phyloP scores from a whole-genome alignment of 176 grass and related monocot genomes.

The Avena atlantica region DNA sequence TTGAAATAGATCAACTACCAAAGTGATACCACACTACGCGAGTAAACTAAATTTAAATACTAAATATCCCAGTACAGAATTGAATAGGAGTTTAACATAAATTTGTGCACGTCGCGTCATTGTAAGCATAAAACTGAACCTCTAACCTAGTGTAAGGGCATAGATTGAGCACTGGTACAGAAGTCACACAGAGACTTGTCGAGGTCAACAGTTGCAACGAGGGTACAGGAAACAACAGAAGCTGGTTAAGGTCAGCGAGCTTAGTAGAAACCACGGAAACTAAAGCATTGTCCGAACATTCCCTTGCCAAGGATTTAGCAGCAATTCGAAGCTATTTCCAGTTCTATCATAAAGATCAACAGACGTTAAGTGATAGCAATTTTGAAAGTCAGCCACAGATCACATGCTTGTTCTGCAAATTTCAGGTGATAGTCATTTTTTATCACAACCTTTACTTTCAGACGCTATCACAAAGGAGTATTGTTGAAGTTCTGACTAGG shows the following conservation, averaged over 20 bases:
- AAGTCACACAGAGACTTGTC: background rate
- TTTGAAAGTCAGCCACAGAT: background rate
- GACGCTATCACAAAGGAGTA: background rate
- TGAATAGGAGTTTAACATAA: background rate
- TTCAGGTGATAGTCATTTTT: conserved; percentile 23
- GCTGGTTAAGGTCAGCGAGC: background rate
- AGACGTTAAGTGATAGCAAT: background rate
- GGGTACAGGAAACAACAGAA: background rate
- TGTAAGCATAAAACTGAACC: background rate
- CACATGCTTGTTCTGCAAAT: background rate
- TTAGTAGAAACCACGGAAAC: background rate
- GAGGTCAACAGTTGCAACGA: background rate
- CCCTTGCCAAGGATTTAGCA: conserved; percentile 15
- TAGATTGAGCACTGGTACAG: background rate
- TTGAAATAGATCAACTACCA: background rate
- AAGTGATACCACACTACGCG: background rate
- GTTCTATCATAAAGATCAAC: conserved; percentile 1
- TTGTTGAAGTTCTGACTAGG: conserved; percentile 1
- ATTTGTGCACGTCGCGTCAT: background rate
- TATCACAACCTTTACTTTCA: conserved; percentile 6
- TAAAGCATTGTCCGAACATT: background rate
- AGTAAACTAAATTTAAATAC: background rate
- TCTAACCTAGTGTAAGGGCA: background rate
- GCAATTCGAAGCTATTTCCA: background rate
- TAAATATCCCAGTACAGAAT: background rate